These are phyloP conservation scores for Jamesozyma spencerorum DNA, from an alignment of 805 yeast species.

Conservation along the genomic window DNA sequence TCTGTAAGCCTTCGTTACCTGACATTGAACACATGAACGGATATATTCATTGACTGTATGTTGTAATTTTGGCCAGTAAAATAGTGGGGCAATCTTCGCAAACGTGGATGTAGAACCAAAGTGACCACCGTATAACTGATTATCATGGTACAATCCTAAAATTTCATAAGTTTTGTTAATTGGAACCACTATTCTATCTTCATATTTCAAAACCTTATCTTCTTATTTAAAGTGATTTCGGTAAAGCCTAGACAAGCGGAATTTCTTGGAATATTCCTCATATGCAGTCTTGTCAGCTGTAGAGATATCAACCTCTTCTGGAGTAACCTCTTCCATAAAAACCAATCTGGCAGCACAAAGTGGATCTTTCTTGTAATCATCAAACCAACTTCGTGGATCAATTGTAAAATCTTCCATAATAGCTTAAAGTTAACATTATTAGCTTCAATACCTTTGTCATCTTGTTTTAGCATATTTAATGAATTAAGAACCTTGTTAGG, in stretches of 20 bases:
- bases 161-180: neutral
- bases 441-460: neutral
- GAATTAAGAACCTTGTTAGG: slow-evolving; percentile 2
- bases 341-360: slow-evolving; percentile 4
- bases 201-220: neutral
- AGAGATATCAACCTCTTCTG: neutral
- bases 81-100: slow-evolving; percentile 3
- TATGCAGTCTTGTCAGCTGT: neutral
- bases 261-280: neutral
- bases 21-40: slow-evolving; percentile 6
- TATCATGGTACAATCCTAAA: slow-evolving; percentile 3
- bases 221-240: neutral
- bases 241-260: neutral
- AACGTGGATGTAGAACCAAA: slow-evolving; percentile 7
- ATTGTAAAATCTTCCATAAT: neutral
- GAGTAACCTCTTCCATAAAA: neutral
- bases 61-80: slow-evolving; percentile 5
- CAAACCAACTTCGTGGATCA: slow-evolving; percentile 4
- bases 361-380: slow-evolving; percentile 3
- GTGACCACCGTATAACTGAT: slow-evolving; percentile 7
- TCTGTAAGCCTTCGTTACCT: slow-evolving; percentile 3
- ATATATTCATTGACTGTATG: slow-evolving; percentile 3
- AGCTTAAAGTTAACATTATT: slow-evolving; percentile 1
- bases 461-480: neutral
- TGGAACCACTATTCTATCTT: slow-evolving; percentile 1